Conservation (phyloP, 2,329 filamentous ascomycete genomes). For the Zymoseptoria crescenta region DNA sequence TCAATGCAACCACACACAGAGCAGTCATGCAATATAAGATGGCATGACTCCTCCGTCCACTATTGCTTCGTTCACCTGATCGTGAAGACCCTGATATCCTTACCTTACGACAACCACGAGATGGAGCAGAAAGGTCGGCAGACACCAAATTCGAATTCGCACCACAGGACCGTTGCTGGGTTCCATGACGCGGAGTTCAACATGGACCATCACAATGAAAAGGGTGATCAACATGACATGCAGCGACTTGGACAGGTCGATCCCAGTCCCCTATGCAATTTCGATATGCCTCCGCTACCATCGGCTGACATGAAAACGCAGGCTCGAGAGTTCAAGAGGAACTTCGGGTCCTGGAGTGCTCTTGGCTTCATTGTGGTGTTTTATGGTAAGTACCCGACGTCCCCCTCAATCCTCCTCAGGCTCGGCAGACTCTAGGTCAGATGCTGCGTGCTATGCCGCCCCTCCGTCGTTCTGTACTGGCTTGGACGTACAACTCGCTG, state of each 20-base stretch:
- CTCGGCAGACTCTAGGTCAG: neutral
- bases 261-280: neutral
- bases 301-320: neutral
- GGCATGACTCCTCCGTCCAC: neutral
- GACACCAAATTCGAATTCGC: neutral
- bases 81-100: neutral
- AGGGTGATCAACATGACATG: neutral
- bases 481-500: neutral
- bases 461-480: neutral
- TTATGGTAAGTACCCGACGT: constrained; percentile 19
- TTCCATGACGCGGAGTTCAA: no score
- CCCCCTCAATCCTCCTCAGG: no score
- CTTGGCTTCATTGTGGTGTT: constrained; percentile 28
- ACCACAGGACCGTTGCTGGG: neutral
- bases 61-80: neutral
- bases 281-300: neutral
- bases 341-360: constrained; percentile 23
- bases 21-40: neutral
- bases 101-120: neutral
- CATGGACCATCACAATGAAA: no score
- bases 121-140: neutral
- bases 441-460: neutral
- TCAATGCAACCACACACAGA: neutral
- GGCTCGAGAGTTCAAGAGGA: constrained; percentile 20
- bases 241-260: neutral